A percentile compares a stretch with the other conserved stretches of the same genome.
These are phyloP conservation scores for Phylloporus rhodoxanthus DNA, from an alignment of 768 basidiomycete genomes.

Conservation along the genomic window DNA sequence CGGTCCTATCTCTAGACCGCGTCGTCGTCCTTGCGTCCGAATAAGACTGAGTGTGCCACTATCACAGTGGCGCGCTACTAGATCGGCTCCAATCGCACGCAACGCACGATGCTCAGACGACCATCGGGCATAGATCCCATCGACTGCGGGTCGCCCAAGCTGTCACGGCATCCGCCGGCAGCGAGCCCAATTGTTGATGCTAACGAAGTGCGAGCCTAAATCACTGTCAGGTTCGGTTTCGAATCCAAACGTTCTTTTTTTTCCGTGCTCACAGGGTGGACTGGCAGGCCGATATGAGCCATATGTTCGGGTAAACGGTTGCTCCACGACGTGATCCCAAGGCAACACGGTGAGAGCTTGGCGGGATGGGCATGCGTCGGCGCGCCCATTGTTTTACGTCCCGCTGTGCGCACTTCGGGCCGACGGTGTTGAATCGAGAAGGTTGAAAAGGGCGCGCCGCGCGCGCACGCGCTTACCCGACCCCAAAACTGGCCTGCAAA, in stretches of 20 bases:
- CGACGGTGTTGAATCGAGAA: constrained; percentile 12
- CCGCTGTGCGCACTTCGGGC: neutral
- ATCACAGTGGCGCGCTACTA: neutral
- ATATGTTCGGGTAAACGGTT: neutral
- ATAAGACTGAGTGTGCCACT: neutral
- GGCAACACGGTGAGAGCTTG: neutral
- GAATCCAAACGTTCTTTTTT: neutral
- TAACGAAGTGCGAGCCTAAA: neutral
- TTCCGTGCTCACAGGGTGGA: neutral
- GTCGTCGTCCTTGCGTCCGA: neutral
- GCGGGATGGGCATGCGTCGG: constrained; percentile 16
- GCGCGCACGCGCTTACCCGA: constrained; percentile 2
- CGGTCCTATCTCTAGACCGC: neutral
- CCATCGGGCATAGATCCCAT: neutral
- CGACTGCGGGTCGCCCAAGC: no score
- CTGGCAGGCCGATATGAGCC: neutral
- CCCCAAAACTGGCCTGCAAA: constrained; percentile 7
- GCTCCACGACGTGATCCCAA: neutral
- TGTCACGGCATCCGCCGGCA: constrained; percentile 6
- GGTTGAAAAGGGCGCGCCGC: constrained; percentile 6
- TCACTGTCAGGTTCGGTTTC: neutral
- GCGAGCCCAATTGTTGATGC: neutral
- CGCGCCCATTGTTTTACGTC: constrained; percentile 22
- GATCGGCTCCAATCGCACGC: neutral
- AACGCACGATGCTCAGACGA: neutral